These are phyloP conservation scores for barrel medic (Medicago truncatula) DNA, from an alignment of 306 rosid species.

Conservation along the genomic window DNA sequence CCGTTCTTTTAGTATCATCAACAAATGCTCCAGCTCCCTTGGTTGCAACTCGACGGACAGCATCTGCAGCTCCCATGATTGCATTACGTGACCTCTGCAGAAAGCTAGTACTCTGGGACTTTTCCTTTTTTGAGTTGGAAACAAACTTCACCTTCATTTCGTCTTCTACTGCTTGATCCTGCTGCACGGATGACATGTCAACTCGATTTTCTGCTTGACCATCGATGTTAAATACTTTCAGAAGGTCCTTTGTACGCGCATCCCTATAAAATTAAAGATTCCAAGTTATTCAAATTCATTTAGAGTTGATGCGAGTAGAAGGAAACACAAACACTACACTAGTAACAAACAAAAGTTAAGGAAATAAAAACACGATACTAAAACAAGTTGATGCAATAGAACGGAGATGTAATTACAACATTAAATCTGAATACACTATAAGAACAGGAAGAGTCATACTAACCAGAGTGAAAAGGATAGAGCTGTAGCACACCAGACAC, in stretches of 20 bases:
- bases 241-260: slow-evolving; percentile 88
- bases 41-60: slow-evolving; percentile 92
- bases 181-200: slow-evolving; percentile 76
- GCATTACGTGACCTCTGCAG: slow-evolving; percentile 92
- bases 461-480: slow-evolving; percentile 87
- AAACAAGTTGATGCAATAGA: not conserved
- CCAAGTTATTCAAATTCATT: slow-evolving; percentile 22
- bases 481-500: slow-evolving; percentile 84
- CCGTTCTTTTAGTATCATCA: slow-evolving; percentile 83
- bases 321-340: not conserved
- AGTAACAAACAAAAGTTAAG: not conserved
- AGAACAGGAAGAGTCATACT: slow-evolving; percentile 39
- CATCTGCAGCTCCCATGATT: slow-evolving; percentile 98
- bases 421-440: not conserved
- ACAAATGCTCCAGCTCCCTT: slow-evolving; percentile 94
- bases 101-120: slow-evolving; percentile 76
- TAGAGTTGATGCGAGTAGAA: not conserved
- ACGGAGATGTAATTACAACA: not conserved
- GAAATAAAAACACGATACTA: not conserved
- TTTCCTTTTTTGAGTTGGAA: slow-evolving; percentile 82
- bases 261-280: slow-evolving; percentile 65
- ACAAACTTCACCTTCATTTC: slow-evolving; percentile 84
- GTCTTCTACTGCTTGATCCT: slow-evolving; percentile 83
- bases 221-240: slow-evolving; percentile 88
- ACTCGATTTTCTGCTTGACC: slow-evolving; percentile 90